A percentile compares a stretch with the other conserved stretches of the same genome.
phyloP scores from a whole-genome alignment of 2,329 filamentous ascomycete genomes.

The Setomelanomma holmii region DNA sequence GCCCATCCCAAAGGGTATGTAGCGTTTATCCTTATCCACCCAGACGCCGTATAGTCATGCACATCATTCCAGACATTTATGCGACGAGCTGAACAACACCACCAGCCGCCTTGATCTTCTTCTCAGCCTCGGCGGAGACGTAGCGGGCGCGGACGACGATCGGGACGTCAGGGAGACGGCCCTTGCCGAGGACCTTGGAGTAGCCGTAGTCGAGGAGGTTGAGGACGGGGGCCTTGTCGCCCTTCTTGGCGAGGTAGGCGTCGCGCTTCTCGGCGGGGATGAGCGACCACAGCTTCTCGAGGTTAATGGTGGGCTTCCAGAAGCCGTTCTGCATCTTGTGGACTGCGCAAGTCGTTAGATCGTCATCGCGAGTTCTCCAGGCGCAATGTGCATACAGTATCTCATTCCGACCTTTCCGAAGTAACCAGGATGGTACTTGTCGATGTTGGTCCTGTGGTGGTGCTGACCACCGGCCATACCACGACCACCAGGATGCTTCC shows the following conservation, averaged over 20 bases:
- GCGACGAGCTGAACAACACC: conserved; percentile 95
- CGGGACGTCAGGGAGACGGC: conserved; percentile 89
- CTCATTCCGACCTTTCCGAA: conserved; percentile 89
- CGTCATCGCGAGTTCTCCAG: conserved; percentile 46
- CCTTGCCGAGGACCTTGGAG: conserved; percentile 99
- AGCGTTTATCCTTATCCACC: conserved; percentile 32
- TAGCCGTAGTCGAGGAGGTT: conserved; percentile 97
- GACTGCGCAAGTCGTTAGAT: conserved; percentile 61
- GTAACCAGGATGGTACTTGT: conserved; percentile 98
- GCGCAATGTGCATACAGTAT: conserved; percentile 29
- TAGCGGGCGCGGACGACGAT: conserved; percentile 94
- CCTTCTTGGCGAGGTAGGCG: conserved; percentile 84
- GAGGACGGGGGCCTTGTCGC: conserved; percentile 94
- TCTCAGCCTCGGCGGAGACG: conserved; percentile 94
- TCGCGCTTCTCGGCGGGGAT: conserved; percentile 92
- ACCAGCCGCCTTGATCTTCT: conserved; percentile 98
- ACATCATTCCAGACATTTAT: conserved; percentile 58
- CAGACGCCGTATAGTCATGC: conserved; percentile 37
- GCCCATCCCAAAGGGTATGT: conserved; percentile 26
- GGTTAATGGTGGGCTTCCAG: conserved; percentile 99
- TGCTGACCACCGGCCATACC: conserved; percentile 98
- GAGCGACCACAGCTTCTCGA: conserved; percentile 99
- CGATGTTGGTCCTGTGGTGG: conserved; percentile 93
- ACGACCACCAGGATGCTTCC: conserved; percentile 80
- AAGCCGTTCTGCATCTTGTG: conserved; percentile 94